Percentiles rank a stretch among this genome's conserved stretches.
phyloP scores from a whole-genome alignment of 495 filamentous ascomycete species.

The Podospora anserina region DNA sequence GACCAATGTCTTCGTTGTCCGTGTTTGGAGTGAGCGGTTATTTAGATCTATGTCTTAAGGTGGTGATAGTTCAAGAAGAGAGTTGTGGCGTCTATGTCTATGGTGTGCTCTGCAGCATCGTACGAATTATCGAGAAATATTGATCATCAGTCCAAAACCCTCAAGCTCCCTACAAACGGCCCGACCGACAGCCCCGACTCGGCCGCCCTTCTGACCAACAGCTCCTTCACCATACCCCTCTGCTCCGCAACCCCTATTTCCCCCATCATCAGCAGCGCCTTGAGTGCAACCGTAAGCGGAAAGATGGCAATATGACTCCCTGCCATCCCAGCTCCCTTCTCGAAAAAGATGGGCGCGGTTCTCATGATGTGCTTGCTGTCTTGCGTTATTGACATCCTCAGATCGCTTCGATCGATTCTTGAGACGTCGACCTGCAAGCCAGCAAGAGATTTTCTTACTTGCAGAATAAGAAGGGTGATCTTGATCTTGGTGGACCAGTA shows the following conservation, averaged over 20 bases:
- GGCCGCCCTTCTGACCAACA: neutral
- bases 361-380: neutral
- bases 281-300: neutral
- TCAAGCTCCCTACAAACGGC: slow-evolving; percentile 2
- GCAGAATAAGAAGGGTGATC: neutral
- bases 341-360: slow-evolving; percentile 7
- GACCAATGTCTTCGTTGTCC: no score
- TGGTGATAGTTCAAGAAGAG: no score
- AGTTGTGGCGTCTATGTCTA: no score
- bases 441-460: neutral
- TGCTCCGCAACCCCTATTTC: neutral
- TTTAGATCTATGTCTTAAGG: no score
- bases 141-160: neutral
- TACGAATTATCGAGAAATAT: no score
- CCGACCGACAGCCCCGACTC: slow-evolving; percentile 2
- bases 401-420: neutral
- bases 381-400: neutral
- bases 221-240: neutral
- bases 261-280: neutral
- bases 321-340: neutral
- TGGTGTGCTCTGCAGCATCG: no score
- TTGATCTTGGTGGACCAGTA: slow-evolving; percentile 1
- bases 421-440: no score
- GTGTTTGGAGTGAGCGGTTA: no score
- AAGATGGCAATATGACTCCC: neutral